Base-by-base conservation (phyloP, 305 asterid species). In the Fraxinus angustifolia region DNA sequence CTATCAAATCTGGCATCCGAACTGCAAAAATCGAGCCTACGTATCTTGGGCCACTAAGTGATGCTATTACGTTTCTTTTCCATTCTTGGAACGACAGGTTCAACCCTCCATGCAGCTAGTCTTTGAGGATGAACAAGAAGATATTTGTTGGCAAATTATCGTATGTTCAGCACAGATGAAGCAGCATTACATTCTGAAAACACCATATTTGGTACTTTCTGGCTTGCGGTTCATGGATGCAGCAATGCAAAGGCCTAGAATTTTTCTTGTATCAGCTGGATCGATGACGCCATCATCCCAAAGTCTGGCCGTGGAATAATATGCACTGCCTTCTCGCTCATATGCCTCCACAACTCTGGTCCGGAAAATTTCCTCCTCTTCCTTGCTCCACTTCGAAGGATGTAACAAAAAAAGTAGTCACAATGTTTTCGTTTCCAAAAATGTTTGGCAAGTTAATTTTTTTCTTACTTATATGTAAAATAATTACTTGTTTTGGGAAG, bases 221-320 rank as follows among this genome's bases (percentile, higher is more conserved):
- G 90, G 89, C 79, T 85, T 83, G 68, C 91, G 92, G 81, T 93
- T 96, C 62, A 76, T 8, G 28, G 97, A 83, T 58, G 99, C 97
- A 75, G 99, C 92, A 74, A 96, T 42, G 89, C 91, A 88, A 65
- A 91, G 97, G 83, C 97, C 95, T 56, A 96, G 71, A 56, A 92
- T 77, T 84, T 89, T 96, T 74, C 99, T 92, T 12, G 99, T 96
- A 80, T 96, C 97, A 30, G 97, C 97, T 12, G 99, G 99, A 83
- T 96, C 99, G 17, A 96, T 94, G 21, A 96, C 87, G n/a, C 99
- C 99, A n/a, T 96, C 99, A 45, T 96, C 99, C 99, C 99, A 96
- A 76, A 96, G 97, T 83, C 99, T 90, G 0, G 98, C 93, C 10
- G 98, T 94, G 8, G 99, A 94, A 86, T 94, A 94, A 82, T 92